A percentile compares a stretch with the other conserved stretches of the same genome.
phyloP scores from a whole-genome alignment of 495 filamentous ascomycete genomes.

The Aspergillus cavernicola region DNA sequence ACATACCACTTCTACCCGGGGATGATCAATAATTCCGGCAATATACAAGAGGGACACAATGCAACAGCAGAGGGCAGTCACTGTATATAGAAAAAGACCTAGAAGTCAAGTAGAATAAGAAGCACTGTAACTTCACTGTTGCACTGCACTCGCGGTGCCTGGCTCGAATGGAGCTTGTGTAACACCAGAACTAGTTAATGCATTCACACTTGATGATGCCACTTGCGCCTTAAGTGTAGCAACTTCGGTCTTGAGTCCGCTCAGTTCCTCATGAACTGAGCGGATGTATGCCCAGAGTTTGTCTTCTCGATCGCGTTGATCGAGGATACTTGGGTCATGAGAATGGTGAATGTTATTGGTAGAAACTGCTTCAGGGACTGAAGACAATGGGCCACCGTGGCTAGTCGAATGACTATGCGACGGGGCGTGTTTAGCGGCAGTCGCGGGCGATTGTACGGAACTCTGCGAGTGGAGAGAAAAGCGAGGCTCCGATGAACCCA shows the following conservation, averaged over 20 bases:
- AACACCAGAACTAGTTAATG: conserved; percentile 16
- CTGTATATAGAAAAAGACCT: too few species aligned
- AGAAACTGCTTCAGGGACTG: conserved; percentile 26
- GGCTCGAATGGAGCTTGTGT: conserved; percentile 25
- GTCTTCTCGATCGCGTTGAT: conserved; percentile 33
- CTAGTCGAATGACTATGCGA: conserved; percentile 41
- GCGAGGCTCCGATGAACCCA: conserved; percentile 45
- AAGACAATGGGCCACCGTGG: conserved; percentile 29
- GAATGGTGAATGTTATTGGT: conserved; percentile 21
- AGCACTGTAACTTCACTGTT: conserved; percentile 12
- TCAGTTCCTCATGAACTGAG: conserved; percentile 41
- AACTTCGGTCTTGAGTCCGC: conserved; percentile 37
- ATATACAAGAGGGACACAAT: too few species aligned
- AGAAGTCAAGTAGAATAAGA: too few species aligned
- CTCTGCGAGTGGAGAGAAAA: conserved; percentile 37
- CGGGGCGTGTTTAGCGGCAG: conserved; percentile 28
- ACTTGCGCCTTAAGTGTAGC: conserved; percentile 37
- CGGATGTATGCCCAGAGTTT: conserved; percentile 47
- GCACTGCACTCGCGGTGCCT: conserved; percentile 17
- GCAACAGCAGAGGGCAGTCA: too few species aligned
- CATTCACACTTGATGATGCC: conserved; percentile 32
- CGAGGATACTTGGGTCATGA: conserved; percentile 26
- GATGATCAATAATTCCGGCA: too few species aligned
- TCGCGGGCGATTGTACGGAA: conserved; percentile 13
- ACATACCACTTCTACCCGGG: too few species aligned